Percentiles rank a stretch among this genome's conserved stretches.
phyloP scores from a whole-genome alignment of 2,329 filamentous ascomycete genomes.

The Myrmaecium sp. region DNA sequence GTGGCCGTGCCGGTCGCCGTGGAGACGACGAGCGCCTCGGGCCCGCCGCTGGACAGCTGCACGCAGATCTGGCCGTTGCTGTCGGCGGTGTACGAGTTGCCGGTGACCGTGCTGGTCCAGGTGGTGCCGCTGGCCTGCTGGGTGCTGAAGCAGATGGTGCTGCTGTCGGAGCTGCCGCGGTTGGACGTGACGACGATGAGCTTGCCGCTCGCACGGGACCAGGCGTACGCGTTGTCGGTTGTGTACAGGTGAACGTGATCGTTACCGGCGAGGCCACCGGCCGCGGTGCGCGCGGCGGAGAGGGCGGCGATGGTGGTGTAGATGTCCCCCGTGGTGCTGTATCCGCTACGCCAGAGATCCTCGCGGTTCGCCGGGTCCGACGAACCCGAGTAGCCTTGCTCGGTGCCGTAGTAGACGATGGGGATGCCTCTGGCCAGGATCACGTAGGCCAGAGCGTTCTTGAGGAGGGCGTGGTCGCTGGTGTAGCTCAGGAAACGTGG shows the following conservation, averaged over 20 bases:
- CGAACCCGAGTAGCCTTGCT: conserved; percentile 20
- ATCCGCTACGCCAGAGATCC: conserved; percentile 21
- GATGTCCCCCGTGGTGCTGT: conserved; percentile 15
- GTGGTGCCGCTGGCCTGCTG: conserved; percentile 17
- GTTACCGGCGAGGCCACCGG: conserved; percentile 26
- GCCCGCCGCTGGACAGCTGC: conserved; percentile 24
- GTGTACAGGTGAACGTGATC: conserved; percentile 30
- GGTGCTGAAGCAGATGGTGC: conserved; percentile 27
- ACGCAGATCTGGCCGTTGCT: conserved; percentile 26
- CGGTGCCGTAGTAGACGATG: conserved; percentile 23
- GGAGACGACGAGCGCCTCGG: conserved; percentile 20
- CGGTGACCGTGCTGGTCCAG: conserved; percentile 23
- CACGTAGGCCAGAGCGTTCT: conserved; percentile 22
- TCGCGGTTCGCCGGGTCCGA: conserved; percentile 24
- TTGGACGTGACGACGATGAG: conserved; percentile 31
- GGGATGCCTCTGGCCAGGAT: conserved; percentile 22
- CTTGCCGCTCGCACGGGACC: conserved; percentile 26
- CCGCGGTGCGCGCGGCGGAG: conserved; percentile 13
- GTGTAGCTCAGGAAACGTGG: conserved; percentile 19
- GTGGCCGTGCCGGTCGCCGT: conserved; percentile 7
- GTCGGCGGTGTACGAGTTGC: conserved; percentile 20
- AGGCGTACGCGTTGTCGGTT: conserved; percentile 27
- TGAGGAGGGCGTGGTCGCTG: conserved; percentile 18
- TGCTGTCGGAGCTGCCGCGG: conserved; percentile 21
- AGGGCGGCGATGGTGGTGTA: conserved; percentile 15